Evolutionary conservation across 2,329 filamentous ascomycete species (phyloP).

Genomic region (Colletotrichum tofieldiae): DNA sequence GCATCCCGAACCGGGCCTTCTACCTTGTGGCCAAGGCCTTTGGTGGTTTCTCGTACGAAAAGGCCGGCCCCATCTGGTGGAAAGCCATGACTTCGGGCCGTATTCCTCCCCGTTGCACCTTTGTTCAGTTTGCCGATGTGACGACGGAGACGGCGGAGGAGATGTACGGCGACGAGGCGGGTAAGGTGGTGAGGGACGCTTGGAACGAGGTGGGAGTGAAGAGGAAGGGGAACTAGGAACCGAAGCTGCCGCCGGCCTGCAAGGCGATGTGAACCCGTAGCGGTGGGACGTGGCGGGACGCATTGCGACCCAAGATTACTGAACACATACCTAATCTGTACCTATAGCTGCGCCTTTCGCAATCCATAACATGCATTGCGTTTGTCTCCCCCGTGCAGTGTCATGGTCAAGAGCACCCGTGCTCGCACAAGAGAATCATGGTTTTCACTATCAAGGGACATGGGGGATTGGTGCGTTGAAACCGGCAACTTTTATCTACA

Average conservation of each 20-base stretch:
- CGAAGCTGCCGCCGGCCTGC: slow-evolving; percentile 4
- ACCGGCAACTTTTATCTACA: slow-evolving; percentile 29
- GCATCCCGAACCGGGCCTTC: slow-evolving; percentile 72
- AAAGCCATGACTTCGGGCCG: slow-evolving; percentile 62
- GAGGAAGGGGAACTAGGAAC: slow-evolving; percentile 30
- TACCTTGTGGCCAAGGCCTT: slow-evolving; percentile 64
- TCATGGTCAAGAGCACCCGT: no score
- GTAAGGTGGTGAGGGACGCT: slow-evolving; percentile 61
- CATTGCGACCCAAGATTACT: background rate
- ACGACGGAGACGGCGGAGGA: slow-evolving; percentile 63
- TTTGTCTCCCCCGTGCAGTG: no score
- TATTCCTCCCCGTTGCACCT: slow-evolving; percentile 59
- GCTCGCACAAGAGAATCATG: no score
- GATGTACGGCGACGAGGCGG: slow-evolving; percentile 58
- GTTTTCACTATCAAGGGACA: background rate
- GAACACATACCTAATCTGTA: background rate
- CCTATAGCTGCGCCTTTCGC: background rate
- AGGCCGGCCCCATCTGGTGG: slow-evolving; percentile 69
- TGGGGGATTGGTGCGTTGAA: slow-evolving; percentile 4
- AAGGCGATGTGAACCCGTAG: background rate
- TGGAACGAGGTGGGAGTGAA: slow-evolving; percentile 65
- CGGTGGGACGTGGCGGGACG: background rate
- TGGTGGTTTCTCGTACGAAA: slow-evolving; percentile 69
- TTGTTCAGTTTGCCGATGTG: slow-evolving; percentile 65
- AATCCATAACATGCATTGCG: no score